Evolutionary conservation across 129 eudicot species (phyloP).

Genomic region (Heracleum sosnowskyi): DNA sequence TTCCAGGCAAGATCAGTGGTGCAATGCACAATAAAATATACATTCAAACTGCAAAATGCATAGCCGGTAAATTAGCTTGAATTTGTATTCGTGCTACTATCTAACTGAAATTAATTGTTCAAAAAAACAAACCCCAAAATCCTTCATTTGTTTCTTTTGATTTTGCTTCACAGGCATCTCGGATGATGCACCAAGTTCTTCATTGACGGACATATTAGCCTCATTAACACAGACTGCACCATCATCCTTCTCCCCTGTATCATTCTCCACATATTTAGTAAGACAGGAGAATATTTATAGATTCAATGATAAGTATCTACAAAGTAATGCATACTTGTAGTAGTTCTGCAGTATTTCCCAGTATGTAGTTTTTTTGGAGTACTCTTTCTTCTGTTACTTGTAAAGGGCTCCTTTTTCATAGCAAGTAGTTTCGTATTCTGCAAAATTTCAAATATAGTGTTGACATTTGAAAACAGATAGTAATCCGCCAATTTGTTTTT

Average conservation of each 20-base stretch:
- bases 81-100: background rate
- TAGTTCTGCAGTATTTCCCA: background rate
- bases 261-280: background rate
- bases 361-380: background rate
- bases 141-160: background rate
- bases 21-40: background rate
- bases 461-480: background rate
- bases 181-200: background rate
- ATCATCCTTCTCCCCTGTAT: background rate
- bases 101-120: background rate
- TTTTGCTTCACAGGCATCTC: background rate
- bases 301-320: background rate
- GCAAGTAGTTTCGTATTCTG: background rate
- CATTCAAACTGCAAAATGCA: background rate
- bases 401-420: background rate
- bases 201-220: background rate
- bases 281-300: background rate
- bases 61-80: background rate
- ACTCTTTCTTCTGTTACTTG: slow-evolving; percentile 1
- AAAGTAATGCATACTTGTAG: background rate
- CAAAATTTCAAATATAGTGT: background rate
- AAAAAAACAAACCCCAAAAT: background rate
- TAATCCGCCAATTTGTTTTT: no score
- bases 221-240: background rate
- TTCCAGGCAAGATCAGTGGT: background rate